Evolutionary conservation across 176 grass and related monocot species (phyloP), one percentile per base, ranked within the genome.

Genomic region (Oryza punctata): DNA sequence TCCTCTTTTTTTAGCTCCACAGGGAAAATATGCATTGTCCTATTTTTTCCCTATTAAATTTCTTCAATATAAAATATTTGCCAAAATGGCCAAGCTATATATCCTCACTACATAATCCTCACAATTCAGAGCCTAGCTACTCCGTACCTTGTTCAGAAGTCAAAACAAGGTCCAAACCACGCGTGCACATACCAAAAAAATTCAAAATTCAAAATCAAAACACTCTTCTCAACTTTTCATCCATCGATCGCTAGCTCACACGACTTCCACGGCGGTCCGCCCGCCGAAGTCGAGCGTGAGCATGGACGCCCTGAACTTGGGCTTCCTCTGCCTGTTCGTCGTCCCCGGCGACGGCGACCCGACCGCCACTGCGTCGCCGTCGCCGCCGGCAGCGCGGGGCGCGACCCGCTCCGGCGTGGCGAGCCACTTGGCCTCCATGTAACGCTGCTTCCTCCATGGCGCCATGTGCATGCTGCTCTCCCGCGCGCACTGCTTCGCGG

Each of bases 401-500:
- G 50, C 38, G 5, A 72, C 74, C 71, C 85, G 90, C 67, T 93
- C 91, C 40, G 81, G 76, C 46, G 87, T 91, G 73, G 67, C 74
- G 28, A 88, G 83, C 91, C 87, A 97, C 77, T 97, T 97, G 43
- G 91, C 82, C 78, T 92, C 76, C 94, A 97, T 89, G 89, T 92
- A 94, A 69, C 91, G 79, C 66, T 86, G 89, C 87, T 94, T 94
- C 68, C 91, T 46, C 89, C 94, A 94, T 15, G 94, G 94, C 0
- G 87, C 89, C 89, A 97, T 97, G 89, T 97, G 87, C 94, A 92
- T 88, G 70, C 38, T 46, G 87, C 84, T 94, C 78, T 97, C 91
- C 67, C 89, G 85, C 87, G 89, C 91, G 91, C 91, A 90, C 81
- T 88, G 88, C 87, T 94, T 90, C 19, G 91, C 91, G 3, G 94